phyloP scores from a whole-genome alignment of 2,329 filamentous ascomycete genomes.

The Colletotrichum abscissum region DNA sequence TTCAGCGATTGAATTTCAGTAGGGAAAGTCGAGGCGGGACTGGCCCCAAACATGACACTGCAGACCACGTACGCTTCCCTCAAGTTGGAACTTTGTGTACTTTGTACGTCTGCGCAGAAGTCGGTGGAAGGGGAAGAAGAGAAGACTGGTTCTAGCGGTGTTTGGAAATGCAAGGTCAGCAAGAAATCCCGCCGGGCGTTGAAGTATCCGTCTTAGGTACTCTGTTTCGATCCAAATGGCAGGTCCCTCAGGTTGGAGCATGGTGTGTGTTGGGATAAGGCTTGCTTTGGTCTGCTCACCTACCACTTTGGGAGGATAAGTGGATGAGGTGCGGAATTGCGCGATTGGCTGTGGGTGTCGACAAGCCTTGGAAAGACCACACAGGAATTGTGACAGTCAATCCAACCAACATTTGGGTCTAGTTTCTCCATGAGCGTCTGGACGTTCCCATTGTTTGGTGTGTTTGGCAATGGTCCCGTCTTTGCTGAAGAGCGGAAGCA shows the following conservation, averaged over 20 bases:
- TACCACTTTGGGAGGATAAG: slow-evolving; percentile 20
- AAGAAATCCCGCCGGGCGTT: background rate
- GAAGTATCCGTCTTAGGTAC: too few relatives aligned
- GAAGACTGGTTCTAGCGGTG: background rate
- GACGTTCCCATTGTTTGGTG: background rate
- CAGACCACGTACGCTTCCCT: background rate
- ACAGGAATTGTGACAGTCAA: background rate
- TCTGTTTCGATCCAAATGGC: too few relatives aligned
- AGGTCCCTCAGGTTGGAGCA: background rate
- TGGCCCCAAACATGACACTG: background rate
- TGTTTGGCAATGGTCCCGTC: background rate
- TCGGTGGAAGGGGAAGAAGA: background rate
- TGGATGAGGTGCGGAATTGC: slow-evolving; percentile 21
- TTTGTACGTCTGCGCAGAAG: background rate
- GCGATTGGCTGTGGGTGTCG: slow-evolving; percentile 13
- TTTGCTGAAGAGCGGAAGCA: background rate
- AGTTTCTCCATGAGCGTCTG: background rate
- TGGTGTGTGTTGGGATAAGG: background rate
- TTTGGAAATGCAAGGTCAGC: background rate
- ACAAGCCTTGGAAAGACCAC: background rate
- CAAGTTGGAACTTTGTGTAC: background rate
- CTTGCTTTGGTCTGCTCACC: slow-evolving; percentile 29
- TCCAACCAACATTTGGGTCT: background rate
- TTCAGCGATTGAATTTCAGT: background rate
- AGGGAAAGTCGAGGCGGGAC: background rate